Evolutionary conservation across 768 basidiomycete genomes (phyloP), one percentile per base, ranked within the genome.

Genomic region (Austroboletus eburneus): DNA sequence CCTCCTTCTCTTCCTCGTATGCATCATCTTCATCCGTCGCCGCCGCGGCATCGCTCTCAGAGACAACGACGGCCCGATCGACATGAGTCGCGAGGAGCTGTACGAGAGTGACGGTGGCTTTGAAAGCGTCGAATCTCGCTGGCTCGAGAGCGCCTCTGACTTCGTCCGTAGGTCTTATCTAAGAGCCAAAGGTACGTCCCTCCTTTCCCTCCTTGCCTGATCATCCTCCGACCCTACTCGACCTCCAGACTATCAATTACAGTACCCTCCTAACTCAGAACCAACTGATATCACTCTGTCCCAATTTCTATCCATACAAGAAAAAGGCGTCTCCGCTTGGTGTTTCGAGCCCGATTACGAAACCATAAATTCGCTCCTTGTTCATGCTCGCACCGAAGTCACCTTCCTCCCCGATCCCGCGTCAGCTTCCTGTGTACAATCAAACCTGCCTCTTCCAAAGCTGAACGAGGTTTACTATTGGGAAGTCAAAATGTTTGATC

Each of bases 271-370:
- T 25, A 92, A 95, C 63, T 98, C 96, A n/a, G 75, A 87, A 36
- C 91, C 94, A 20, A 94, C 95, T 42, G 96, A 99, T 66, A 98
- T 99, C 68, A 99, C 95, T 1, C 75, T 99, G 43, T 95, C 95
- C 9, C 96, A 99, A 61, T 98, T 98, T 70, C 83, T 99, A 18
- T 93, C 94, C 22, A 99, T 99, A 48, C 96, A 99, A 65, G 96
- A 99, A 70, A 99, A 99, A 62, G 96, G 96, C 55, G 95, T 99
- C 37, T 95, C 94, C 22, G 96, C 96, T 16, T 99, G 96, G 96
- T 93, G 84, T 32, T 99, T 99, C 63, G 96, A 99, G 66, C 96
- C 96, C 29, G 96, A 98, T 65, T 97, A 94, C 64, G 94, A 98
- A 68, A 86, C 91, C 43, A 81, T 93, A 64, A 86, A 89, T 53